Percentiles rank a stretch among this genome's conserved stretches.
phyloP scores from a whole-genome alignment of 176 grass and related monocot species.

The Miscanthus lutarioriparius region DNA sequence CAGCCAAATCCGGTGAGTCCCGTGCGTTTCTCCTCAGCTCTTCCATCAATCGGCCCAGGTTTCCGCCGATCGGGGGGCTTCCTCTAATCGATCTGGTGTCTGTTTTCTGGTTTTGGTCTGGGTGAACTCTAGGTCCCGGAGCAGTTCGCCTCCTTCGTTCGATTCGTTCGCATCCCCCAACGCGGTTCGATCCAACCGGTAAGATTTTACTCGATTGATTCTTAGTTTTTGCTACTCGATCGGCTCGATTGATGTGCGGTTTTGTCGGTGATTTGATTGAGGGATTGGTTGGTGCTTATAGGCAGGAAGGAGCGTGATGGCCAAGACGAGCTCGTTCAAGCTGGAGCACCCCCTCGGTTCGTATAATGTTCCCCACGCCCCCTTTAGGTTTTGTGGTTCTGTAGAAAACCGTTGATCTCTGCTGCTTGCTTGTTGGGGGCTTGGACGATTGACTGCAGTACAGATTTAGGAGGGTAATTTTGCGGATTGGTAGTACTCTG shows the following conservation, averaged over 20 bases:
- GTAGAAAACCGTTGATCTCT: background rate
- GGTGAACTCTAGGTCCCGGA: background rate
- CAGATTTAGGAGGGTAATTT: background rate
- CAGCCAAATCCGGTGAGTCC: background rate
- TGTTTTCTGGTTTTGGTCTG: background rate
- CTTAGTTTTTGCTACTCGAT: background rate
- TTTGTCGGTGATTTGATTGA: background rate
- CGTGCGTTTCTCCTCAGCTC: background rate
- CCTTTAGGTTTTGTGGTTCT: background rate
- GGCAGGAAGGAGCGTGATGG: conserved; percentile 55
- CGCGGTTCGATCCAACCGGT: background rate
- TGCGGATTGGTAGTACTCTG: background rate
- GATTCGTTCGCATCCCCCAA: background rate
- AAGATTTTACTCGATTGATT: background rate
- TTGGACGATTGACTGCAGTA: background rate
- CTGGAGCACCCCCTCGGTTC: conserved; percentile 89
- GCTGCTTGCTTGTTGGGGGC: background rate
- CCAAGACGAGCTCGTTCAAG: conserved; percentile 86
- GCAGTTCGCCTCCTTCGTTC: background rate
- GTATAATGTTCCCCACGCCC: background rate
- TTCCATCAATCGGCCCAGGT: background rate
- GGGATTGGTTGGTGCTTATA: background rate
- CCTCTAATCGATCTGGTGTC: background rate
- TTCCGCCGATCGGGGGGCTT: background rate
- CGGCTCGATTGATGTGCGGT: background rate